These are phyloP conservation scores for Chlorella sp. DNA, from an alignment of 139 green algal genomes.

Conservation along the genomic window DNA sequence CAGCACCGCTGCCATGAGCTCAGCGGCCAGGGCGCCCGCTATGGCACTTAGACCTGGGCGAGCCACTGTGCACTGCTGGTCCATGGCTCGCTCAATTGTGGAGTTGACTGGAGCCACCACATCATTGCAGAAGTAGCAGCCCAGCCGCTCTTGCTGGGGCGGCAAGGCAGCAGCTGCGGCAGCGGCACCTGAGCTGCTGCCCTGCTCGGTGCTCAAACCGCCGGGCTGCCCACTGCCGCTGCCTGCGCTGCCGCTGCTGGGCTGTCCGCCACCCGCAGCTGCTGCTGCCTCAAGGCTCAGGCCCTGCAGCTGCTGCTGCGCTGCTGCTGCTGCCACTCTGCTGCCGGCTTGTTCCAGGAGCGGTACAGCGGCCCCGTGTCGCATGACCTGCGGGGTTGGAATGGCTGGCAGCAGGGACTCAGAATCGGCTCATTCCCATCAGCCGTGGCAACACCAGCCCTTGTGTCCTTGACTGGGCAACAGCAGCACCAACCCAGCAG, in stretches of 20 bases:
- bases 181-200: neutral
- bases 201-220: neutral
- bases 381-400: slow-evolving; percentile 58
- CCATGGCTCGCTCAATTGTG: slow-evolving; percentile 86
- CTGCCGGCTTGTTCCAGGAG: neutral
- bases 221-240: neutral
- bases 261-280: neutral
- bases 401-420: too few species aligned
- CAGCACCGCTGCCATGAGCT: slow-evolving; percentile 87
- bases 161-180: neutral
- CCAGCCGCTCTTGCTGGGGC: slow-evolving; percentile 62
- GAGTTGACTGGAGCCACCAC: slow-evolving; percentile 94
- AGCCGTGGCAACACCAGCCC: too few species aligned
- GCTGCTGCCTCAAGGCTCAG: neutral
- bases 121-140: slow-evolving; percentile 99
- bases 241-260: neutral
- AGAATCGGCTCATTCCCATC: too few species aligned
- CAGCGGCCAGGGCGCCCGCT: slow-evolving; percentile 88
- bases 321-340: neutral
- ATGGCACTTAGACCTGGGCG: slow-evolving; percentile 91
- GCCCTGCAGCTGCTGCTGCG: neutral
- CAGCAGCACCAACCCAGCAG: too few species aligned
- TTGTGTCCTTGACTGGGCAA: too few species aligned
- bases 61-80: slow-evolving; percentile 98
- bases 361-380: slow-evolving; percentile 58